Base-by-base conservation (phyloP, 495 filamentous ascomycete genomes). In the Mytilinidion resinicola region DNA sequence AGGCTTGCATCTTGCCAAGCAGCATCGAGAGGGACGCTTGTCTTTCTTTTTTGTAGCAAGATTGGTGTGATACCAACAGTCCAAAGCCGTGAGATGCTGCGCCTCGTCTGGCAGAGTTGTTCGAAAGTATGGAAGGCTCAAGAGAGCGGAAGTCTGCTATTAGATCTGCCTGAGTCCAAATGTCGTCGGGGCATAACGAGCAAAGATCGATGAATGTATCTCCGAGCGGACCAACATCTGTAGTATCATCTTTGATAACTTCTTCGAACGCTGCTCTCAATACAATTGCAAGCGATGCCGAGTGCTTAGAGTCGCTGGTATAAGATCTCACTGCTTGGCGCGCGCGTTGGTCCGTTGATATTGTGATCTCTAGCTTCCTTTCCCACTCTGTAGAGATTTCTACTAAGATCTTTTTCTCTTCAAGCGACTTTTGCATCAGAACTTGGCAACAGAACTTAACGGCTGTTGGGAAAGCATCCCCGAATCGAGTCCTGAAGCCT, bases 361-460 rank as follows among this genome's bases (percentile, higher is more conserved):
- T 76, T 0, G 85, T 72, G 12, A 82, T 78, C 63, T 90, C 88
- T 4, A 96, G 73, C 69, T 86, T 86, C 21, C 83, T 77, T 59
- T 91, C 90, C 92, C 92, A 96, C 50, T 92, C 88, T 54, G 85
- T 81, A 60, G 95, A 85, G 37, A 90, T 73, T 9, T 79, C 80
- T 15, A 86, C 69, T 5, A 70, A 55, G 10, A 75, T 73, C 0
- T 70, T 66, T 5, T 78, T 77, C 9, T 78, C 73, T 11, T 74
- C 73, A 39, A 95, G 76, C 4, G 88, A 88, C 55, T 88, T 77
- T 62, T 86, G 79, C 35, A 95, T 77, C 3, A 95, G 72, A n/a
- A 91, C 81, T 20, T 84, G 82, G 34, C 84, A 84, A 59, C 85
- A 84, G 64, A 88, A 95, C 1, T 77, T 73, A 51, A 95, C 72